phyloP scores from a whole-genome alignment of 495 filamentous ascomycete species.

The Staphylotrichum tortipilum region DNA sequence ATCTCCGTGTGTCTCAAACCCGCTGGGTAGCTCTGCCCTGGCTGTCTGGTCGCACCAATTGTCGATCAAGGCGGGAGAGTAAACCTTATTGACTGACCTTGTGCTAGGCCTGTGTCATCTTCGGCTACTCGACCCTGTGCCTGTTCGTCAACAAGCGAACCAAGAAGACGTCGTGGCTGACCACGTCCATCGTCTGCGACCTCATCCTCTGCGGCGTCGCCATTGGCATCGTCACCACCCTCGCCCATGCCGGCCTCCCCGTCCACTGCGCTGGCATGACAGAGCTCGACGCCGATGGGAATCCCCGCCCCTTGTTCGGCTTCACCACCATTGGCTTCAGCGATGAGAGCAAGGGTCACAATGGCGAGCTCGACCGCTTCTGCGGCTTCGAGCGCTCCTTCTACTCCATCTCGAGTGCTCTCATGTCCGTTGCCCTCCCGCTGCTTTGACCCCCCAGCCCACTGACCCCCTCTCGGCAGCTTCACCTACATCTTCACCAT shows the following conservation, averaged over 20 bases:
- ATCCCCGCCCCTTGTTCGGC: conserved; percentile 1
- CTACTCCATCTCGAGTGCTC: conserved; percentile 23
- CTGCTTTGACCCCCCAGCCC: not conserved
- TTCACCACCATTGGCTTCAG: conserved; percentile 26
- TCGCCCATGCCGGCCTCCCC: conserved; percentile 28
- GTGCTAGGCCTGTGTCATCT: conserved; percentile 22
- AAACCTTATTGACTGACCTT: conserved; percentile 8
- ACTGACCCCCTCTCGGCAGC: conserved; percentile 14
- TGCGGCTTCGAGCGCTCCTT: conserved; percentile 29
- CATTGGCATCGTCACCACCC: conserved; percentile 26
- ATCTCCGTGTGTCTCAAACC: too few species aligned
- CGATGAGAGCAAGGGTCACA: conserved; percentile 6
- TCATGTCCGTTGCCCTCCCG: conserved; percentile 22
- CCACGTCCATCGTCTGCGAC: conserved; percentile 23
- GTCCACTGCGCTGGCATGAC: conserved; percentile 30
- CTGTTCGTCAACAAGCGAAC: conserved; percentile 22
- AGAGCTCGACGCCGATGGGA: conserved; percentile 6
- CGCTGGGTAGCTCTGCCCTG: too few species aligned
- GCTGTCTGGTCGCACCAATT: too few species aligned
- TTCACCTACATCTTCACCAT: conserved; percentile 33
- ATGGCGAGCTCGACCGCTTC: conserved; percentile 26
- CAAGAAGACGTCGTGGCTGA: conserved; percentile 18
- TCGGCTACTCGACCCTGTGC: conserved; percentile 29
- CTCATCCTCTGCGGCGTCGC: conserved; percentile 19
- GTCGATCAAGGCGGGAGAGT: too few species aligned